These are phyloP conservation scores for Penicillium pancosmium DNA, from an alignment of 495 filamentous ascomycete genomes.

Conservation along the genomic window DNA sequence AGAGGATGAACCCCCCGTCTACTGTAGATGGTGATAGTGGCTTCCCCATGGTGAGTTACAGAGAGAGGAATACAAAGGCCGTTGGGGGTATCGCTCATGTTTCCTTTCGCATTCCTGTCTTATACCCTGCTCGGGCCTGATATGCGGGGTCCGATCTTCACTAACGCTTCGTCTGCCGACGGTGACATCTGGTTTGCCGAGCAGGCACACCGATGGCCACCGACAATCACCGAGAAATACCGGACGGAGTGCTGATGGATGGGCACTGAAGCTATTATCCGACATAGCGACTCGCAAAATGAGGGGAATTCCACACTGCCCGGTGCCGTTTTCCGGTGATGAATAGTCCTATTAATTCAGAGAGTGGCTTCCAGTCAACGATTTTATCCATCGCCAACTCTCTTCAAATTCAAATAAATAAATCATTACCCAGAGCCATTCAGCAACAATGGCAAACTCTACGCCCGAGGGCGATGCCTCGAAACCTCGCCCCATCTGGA, in stretches of 20 bases:
- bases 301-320: background rate
- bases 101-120: background rate
- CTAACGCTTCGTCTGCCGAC: slow-evolving; percentile 7
- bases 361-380: background rate
- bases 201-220: slow-evolving; percentile 18
- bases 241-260: background rate
- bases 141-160: slow-evolving; percentile 16
- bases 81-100: background rate
- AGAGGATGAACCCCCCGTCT: slow-evolving; percentile 21
- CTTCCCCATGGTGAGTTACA: background rate
- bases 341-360: background rate
- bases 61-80: background rate
- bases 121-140: background rate
- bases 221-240: slow-evolving; percentile 22
- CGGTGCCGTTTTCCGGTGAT: background rate
- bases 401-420: background rate
- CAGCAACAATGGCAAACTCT: slow-evolving; percentile 1
- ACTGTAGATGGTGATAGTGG: slow-evolving; percentile 11
- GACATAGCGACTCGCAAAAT: background rate
- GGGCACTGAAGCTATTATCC: background rate
- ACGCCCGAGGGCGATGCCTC: background rate
- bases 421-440: background rate
- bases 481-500: slow-evolving; percentile 18
- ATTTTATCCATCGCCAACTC: background rate
- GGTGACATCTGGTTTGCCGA: slow-evolving; percentile 15